Evolutionary conservation across 2,329 filamentous ascomycete species (phyloP).

Genomic region (Thermoascus crustaceus): DNA sequence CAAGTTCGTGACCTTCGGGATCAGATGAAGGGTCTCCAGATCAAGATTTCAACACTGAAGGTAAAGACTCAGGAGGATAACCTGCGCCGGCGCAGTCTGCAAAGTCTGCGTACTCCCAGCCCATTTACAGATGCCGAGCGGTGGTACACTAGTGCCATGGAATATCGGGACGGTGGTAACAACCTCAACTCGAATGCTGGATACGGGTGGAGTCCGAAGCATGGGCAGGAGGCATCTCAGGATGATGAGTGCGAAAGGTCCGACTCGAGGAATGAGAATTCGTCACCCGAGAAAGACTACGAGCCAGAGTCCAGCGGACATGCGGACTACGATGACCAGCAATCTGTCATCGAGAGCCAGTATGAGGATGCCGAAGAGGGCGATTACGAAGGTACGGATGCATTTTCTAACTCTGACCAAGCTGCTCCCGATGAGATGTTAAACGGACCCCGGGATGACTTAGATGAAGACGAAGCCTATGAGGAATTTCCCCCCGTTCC

Average conservation of each 20-base stretch:
- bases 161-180: conserved; percentile 25
- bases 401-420: conserved; percentile 52
- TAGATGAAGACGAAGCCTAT: conserved; percentile 6
- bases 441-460: conserved; percentile 27
- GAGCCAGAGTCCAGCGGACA: conserved; percentile 5
- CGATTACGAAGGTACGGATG: conserved; percentile 28
- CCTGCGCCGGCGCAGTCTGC: conserved; percentile 66
- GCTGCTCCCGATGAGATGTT: conserved; percentile 49
- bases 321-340: conserved; percentile 17
- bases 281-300: neutral
- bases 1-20: conserved; percentile 68
- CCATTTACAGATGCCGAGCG: conserved; percentile 69
- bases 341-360: conserved; percentile 27
- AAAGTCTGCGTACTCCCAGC: conserved; percentile 66
- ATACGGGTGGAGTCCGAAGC: conserved; percentile 28
- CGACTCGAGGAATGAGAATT: conserved; percentile 3
- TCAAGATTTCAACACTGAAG: conserved; percentile 71
- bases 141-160: conserved; percentile 40
- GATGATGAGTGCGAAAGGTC: conserved; percentile 13
- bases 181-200: conserved; percentile 28
- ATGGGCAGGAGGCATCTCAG: conserved; percentile 13
- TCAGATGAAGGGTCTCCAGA: conserved; percentile 78
- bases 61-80: conserved; percentile 73
- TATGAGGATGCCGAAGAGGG: conserved; percentile 39
- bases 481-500: conserved; percentile 30